These are phyloP conservation scores for Saccharomyces jurei DNA, from an alignment of 805 yeast species.

Conservation along the genomic window DNA sequence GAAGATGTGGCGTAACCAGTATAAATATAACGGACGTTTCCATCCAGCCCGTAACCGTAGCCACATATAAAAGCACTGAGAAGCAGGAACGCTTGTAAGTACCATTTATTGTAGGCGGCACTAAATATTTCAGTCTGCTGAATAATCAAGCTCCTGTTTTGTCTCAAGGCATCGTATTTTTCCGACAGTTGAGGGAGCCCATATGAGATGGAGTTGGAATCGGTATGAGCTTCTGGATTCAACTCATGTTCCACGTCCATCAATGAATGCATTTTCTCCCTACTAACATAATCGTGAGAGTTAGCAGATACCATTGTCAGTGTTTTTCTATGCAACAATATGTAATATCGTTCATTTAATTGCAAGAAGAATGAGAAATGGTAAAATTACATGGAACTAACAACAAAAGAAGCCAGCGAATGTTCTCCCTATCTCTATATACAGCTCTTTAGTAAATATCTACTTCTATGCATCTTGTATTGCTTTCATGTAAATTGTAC, in stretches of 20 bases:
- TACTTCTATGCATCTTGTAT: neutral
- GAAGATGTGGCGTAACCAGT: constrained; percentile 44
- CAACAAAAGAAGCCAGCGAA: neutral
- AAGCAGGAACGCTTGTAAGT: constrained; percentile 32
- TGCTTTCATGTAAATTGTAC: neutral
- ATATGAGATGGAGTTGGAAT: neutral
- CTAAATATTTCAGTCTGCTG: constrained; percentile 44
- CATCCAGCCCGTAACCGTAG: constrained; percentile 49
- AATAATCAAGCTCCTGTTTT: constrained; percentile 36
- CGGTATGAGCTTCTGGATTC: neutral
- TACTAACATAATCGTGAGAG: neutral
- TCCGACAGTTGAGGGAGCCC: neutral
- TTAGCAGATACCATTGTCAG: neutral
- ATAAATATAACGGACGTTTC: constrained; percentile 40
- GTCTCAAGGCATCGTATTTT: neutral
- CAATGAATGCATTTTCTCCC: neutral
- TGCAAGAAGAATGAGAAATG: neutral
- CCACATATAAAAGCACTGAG: constrained; percentile 42
- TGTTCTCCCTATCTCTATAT: neutral
- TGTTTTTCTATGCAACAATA: neutral
- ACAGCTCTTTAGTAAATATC: neutral
- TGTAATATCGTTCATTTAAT: neutral
- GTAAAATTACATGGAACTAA: neutral
- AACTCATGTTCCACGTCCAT: neutral
- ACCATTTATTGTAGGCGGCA: constrained; percentile 34